Evolutionary conservation across 2,329 filamentous ascomycete species (phyloP), one percentile per base, ranked within the genome.

Genomic region (Falciphora oryzae): DNA sequence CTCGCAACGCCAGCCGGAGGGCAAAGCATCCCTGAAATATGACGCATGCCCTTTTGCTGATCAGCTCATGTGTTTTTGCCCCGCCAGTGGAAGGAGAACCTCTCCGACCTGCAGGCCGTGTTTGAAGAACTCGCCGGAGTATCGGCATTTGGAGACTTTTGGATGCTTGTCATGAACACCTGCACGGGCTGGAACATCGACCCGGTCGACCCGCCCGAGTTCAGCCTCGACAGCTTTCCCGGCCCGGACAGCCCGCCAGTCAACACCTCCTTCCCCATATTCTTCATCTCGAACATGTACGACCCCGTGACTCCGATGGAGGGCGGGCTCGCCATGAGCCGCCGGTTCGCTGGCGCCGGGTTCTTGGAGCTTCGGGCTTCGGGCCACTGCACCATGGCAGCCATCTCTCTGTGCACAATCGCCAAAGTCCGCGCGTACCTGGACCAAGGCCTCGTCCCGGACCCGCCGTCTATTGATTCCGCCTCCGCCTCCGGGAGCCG

Each of bases 221-320:
- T 75, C 70, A 67, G 70, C 18, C 73, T 73, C 70, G 69, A 70
- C 59, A 70, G 72, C 57, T 69, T 72, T 58, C 71, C 73, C 28
- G 69, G 62, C 32, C 69, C 71, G 61, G 71, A 71, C 66, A 74
- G 69, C 38, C 67, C 68, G 44, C 71, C 70, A 22, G 75, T 76
- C 66, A 75, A 78, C 31, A 85, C 81, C 7, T 75, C 78, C 7
- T 79, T 83, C 67, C 85, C 85, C 0, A 75, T 88, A 38, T 76
- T 88, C 8, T 83, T 86, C 70, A 74, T 87, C 16, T 81, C 80
- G 50, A 87, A 84, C 69, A 82, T 80, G 0, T 77, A 82, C 18
- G 85, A 88, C 65, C 85, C 85, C 1, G 84, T 88, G 25, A 88
- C 85, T 0, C 85, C 85, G 3, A 72, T 87, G 6, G 68, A 70